Evolutionary conservation across 768 basidiomycete genomes (phyloP).

Genomic region (Hypholoma fasciculare): DNA sequence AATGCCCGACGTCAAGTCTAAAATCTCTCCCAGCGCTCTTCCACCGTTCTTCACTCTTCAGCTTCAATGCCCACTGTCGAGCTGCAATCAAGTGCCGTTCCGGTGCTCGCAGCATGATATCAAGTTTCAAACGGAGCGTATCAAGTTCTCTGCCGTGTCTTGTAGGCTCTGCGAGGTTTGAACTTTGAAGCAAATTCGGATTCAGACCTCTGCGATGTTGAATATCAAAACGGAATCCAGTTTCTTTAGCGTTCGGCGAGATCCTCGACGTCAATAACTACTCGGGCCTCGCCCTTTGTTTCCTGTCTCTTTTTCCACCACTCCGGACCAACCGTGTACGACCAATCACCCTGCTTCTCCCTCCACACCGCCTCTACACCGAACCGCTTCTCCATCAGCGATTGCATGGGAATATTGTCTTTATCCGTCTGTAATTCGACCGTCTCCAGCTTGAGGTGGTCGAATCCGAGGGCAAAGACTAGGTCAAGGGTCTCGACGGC

Average conservation of each 20-base stretch:
- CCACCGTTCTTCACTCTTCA: no score
- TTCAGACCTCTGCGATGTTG: background rate
- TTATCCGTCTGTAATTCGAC: constrained; percentile 13
- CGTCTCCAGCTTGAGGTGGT: constrained; percentile 14
- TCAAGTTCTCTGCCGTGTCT: no score
- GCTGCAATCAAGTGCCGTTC: no score
- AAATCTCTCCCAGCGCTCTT: no score
- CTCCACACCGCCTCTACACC: constrained; percentile 10
- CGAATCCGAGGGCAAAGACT: constrained; percentile 20
- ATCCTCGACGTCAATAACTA: constrained; percentile 11
- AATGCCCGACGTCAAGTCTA: no score
- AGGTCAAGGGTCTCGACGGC: constrained; percentile 20
- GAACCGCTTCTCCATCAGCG: constrained; percentile 17
- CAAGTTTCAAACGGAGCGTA: no score
- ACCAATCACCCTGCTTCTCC: constrained; percentile 16
- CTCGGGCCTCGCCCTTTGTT: constrained; percentile 8
- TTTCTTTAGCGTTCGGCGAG: background rate
- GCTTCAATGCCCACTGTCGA: no score
- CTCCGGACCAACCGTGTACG: constrained; percentile 9
- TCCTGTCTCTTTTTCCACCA: constrained; percentile 17
- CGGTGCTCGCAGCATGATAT: no score
- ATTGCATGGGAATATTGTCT: constrained; percentile 18
- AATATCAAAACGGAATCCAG: background rate
- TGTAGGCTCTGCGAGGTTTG: no score
- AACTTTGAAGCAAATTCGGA: no score